Conservation (phyloP, 2,329 filamentous ascomycete species). For the Zymoseptoria crescenta region DNA sequence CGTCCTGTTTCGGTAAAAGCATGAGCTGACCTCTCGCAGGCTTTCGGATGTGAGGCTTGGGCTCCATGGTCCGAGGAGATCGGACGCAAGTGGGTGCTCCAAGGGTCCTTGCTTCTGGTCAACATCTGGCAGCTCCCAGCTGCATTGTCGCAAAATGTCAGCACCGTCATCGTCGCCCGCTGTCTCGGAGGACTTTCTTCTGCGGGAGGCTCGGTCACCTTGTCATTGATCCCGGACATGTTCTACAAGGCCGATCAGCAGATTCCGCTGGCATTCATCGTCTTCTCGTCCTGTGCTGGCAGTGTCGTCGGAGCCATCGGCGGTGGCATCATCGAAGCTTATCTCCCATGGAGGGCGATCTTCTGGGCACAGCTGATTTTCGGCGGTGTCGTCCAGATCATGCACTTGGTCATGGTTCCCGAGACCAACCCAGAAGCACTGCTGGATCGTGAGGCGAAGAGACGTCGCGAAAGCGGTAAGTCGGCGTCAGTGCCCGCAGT, state of each 20-base stretch:
- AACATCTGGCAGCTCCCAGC: constrained; percentile 66
- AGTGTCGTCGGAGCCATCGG: constrained; percentile 28
- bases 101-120: constrained; percentile 64
- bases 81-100: constrained; percentile 67
- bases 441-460: constrained; percentile 68
- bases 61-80: constrained; percentile 81
- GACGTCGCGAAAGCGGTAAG: constrained; percentile 45
- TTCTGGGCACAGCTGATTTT: constrained; percentile 85
- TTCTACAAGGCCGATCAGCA: constrained; percentile 51
- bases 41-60: constrained; percentile 82
- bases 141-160: constrained; percentile 37
- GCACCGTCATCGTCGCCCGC: constrained; percentile 37
- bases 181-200: constrained; percentile 45
- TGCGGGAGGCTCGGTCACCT: constrained; percentile 55
- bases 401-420: constrained; percentile 52
- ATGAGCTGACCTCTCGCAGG: constrained; percentile 26
- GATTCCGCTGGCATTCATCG: constrained; percentile 49
- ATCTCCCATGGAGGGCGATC: constrained; percentile 62
- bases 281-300: constrained; percentile 32
- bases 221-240: constrained; percentile 59
- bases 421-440: constrained; percentile 71
- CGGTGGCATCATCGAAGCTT: constrained; percentile 26
- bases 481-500: no score
- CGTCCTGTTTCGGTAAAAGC: not conserved
- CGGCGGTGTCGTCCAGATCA: constrained; percentile 58